phyloP scores from a whole-genome alignment of 2,329 filamentous ascomycete species.

The Aspergillus carbonarius region DNA sequence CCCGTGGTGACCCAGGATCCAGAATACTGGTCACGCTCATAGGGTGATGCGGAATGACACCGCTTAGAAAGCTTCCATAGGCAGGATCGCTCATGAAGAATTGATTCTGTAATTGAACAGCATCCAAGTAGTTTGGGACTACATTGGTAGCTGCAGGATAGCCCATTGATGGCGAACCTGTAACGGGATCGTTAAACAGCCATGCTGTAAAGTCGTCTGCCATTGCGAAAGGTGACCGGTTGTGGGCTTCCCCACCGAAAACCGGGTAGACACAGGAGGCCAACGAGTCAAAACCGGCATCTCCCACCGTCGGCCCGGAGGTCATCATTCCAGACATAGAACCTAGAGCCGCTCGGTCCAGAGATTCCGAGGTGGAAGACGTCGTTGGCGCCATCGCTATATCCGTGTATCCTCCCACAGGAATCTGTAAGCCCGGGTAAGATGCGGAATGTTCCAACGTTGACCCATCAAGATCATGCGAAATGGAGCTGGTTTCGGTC shows the following conservation, averaged over 20 bases:
- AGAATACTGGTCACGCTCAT: slow-evolving; percentile 88
- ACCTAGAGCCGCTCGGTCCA: slow-evolving; percentile 24
- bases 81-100: slow-evolving; percentile 53
- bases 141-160: slow-evolving; percentile 44
- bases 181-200: slow-evolving; percentile 70
- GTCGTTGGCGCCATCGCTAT: slow-evolving; percentile 20
- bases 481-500: slow-evolving; percentile 14
- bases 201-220: slow-evolving; percentile 85
- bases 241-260: slow-evolving; percentile 79
- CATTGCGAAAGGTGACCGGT: slow-evolving; percentile 83
- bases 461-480: slow-evolving; percentile 19
- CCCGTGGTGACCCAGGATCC: slow-evolving; percentile 76
- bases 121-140: slow-evolving; percentile 42
- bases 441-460: slow-evolving; percentile 18
- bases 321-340: slow-evolving; percentile 27
- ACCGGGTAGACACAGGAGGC: slow-evolving; percentile 66
- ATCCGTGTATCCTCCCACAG: slow-evolving; percentile 22
- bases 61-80: slow-evolving; percentile 49
- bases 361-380: slow-evolving; percentile 25
- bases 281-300: slow-evolving; percentile 37
- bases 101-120: slow-evolving; percentile 48
- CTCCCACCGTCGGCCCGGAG: slow-evolving; percentile 23
- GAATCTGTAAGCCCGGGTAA: slow-evolving; percentile 18
- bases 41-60: slow-evolving; percentile 64
- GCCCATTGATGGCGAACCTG: slow-evolving; percentile 54